Conservation (phyloP, 2,329 filamentous ascomycete species). For the Diplodia sapinea region DNA sequence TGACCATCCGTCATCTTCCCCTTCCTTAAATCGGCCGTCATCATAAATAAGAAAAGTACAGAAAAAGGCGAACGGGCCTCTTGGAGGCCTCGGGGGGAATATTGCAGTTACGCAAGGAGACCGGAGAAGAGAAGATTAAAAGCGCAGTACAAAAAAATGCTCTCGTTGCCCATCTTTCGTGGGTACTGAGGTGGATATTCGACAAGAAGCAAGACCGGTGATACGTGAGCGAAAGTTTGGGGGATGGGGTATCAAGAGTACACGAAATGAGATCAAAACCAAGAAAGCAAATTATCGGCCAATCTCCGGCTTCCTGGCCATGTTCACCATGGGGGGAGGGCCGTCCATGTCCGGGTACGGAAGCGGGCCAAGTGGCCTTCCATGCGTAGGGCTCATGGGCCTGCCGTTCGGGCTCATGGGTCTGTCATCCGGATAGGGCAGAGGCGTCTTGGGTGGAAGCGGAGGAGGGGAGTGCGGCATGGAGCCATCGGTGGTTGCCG, state of each 20-base stretch:
- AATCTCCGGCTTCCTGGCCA: constrained; percentile 82
- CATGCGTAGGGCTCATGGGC: constrained; percentile 33
- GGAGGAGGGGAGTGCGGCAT: constrained; percentile 44
- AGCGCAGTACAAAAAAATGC: neutral
- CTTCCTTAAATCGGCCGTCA: neutral
- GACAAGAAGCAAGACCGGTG: neutral
- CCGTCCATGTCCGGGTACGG: constrained; percentile 85
- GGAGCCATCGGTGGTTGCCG: constrained; percentile 34
- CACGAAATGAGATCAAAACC: neutral
- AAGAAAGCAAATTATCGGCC: constrained; percentile 35
- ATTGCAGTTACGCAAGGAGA: constrained; percentile 3
- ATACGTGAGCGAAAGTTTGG: neutral
- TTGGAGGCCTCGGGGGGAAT: neutral
- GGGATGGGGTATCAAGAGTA: constrained; percentile 1
- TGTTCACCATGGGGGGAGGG: constrained; percentile 82
- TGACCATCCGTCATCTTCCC: neutral
- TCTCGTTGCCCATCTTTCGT: neutral
- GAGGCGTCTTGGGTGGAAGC: constrained; percentile 49
- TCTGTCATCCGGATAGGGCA: constrained; percentile 38
- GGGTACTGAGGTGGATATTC: neutral
- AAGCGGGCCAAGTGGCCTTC: constrained; percentile 51
- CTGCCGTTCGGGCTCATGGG: constrained; percentile 29
- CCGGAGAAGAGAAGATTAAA: neutral
- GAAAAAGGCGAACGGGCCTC: neutral
- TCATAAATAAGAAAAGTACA: neutral